Conservation (phyloP, 2,329 filamentous ascomycete species). For the Diplodia sapinea region DNA sequence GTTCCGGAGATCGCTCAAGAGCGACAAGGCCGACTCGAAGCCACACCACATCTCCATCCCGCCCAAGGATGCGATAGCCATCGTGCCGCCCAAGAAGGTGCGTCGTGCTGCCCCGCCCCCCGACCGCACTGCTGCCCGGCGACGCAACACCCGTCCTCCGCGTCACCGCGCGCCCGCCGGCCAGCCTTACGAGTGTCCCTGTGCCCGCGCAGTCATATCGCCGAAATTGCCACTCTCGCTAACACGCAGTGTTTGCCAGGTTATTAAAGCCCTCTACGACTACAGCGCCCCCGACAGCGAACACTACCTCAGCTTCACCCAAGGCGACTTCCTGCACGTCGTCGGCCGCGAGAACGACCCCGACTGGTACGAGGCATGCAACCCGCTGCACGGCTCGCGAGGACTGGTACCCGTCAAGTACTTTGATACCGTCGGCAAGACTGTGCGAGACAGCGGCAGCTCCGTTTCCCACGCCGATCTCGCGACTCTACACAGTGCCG, state of each 20-base stretch:
- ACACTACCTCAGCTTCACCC: constrained; percentile 80
- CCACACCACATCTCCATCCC: constrained; percentile 76
- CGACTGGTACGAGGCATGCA: constrained; percentile 99
- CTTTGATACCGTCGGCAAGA: constrained; percentile 91
- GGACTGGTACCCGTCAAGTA: constrained; percentile 93
- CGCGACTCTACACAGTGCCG: constrained; percentile 62
- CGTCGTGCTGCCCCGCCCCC: constrained; percentile 40
- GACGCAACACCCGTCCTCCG: constrained; percentile 20
- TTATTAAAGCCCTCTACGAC: constrained; percentile 96
- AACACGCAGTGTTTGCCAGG: constrained; percentile 59
- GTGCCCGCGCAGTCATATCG: constrained; percentile 31
- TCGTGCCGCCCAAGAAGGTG: constrained; percentile 93
- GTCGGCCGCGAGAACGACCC: constrained; percentile 92
- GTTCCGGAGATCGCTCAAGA: constrained; percentile 86
- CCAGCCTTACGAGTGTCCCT: constrained; percentile 31
- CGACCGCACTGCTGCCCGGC: constrained; percentile 16
- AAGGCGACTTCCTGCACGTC: constrained; percentile 97
- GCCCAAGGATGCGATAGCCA: constrained; percentile 84
- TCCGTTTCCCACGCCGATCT: constrained; percentile 44
- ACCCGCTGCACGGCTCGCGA: constrained; percentile 85
- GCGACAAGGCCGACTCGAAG: constrained; percentile 75
- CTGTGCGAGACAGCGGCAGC: constrained; percentile 80
- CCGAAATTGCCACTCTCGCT: constrained; percentile 35
- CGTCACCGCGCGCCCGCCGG: constrained; percentile 28
- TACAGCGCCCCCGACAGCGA: constrained; percentile 72